These are phyloP conservation scores for Hyphodiscus sp. DNA, from an alignment of 2,329 filamentous ascomycete species.

Conservation along the genomic window DNA sequence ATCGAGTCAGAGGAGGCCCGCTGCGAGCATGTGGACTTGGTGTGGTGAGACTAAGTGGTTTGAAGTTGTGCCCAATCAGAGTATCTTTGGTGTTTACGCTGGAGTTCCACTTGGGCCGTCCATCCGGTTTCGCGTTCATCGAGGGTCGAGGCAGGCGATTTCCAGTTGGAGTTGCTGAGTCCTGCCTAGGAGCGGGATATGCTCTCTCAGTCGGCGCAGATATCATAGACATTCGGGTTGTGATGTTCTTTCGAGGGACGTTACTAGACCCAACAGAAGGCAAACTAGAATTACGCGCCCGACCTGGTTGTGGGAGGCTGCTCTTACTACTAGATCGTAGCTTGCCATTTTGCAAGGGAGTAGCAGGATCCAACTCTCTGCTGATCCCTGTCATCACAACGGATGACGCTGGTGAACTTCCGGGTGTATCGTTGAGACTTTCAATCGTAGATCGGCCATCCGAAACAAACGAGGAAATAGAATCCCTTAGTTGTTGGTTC, in stretches of 20 bases:
- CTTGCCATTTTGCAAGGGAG: slow-evolving; percentile 29
- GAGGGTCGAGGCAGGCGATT: slow-evolving; percentile 39
- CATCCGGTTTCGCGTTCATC: slow-evolving; percentile 39
- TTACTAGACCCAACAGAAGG: slow-evolving; percentile 25
- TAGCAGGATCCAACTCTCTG: slow-evolving; percentile 29
- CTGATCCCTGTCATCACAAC: slow-evolving; percentile 49
- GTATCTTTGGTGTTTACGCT: slow-evolving; percentile 58
- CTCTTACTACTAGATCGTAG: slow-evolving; percentile 18
- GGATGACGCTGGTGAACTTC: slow-evolving; percentile 60
- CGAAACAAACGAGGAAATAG: slow-evolving; percentile 77
- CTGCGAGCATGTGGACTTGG: slow-evolving; percentile 26
- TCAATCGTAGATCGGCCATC: slow-evolving; percentile 41
- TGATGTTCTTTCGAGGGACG: slow-evolving; percentile 34
- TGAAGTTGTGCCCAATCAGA: slow-evolving; percentile 64
- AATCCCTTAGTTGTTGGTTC: slow-evolving; percentile 78
- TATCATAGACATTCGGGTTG: slow-evolving; percentile 31
- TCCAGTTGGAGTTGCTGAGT: slow-evolving; percentile 45
- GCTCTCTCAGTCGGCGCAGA: slow-evolving; percentile 35
- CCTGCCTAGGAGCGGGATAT: slow-evolving; percentile 33
- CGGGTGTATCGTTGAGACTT: slow-evolving; percentile 41
- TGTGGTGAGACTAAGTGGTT: slow-evolving; percentile 49
- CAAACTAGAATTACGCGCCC: slow-evolving; percentile 40
- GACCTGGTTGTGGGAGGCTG: slow-evolving; percentile 37
- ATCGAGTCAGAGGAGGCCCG: slow-evolving; percentile 17
- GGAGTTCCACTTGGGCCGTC: slow-evolving; percentile 66